These are phyloP conservation scores for Monilinia vaccinii-corymbosi DNA, from an alignment of 2,329 filamentous ascomycete genomes.

Conservation along the genomic window DNA sequence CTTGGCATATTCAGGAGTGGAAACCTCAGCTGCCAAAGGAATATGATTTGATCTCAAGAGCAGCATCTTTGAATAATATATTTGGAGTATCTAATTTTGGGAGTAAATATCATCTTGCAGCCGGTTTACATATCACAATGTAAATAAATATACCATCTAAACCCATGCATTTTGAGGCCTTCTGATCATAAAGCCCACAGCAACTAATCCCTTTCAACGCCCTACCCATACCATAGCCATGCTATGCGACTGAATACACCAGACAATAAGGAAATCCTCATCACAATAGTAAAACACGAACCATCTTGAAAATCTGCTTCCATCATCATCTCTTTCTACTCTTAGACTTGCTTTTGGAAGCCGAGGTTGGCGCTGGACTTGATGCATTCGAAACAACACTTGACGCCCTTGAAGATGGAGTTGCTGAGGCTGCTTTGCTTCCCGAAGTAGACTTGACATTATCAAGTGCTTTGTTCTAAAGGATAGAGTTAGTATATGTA, in stretches of 20 bases:
- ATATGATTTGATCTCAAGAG: neutral
- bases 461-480: constrained; percentile 86
- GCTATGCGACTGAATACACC: neutral
- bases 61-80: neutral
- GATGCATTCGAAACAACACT: constrained; percentile 75
- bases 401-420: constrained; percentile 68
- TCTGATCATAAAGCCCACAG: neutral
- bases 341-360: constrained; percentile 37
- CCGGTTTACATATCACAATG: neutral
- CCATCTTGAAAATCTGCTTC: neutral
- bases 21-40: neutral
- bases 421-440: constrained; percentile 66
- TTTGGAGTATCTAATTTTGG: neutral
- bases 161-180: neutral
- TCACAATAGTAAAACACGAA: constrained; percentile 5
- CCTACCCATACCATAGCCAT: constrained; percentile 6
- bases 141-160: constrained; percentile 1
- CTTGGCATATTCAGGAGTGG: neutral
- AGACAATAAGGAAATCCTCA: neutral
- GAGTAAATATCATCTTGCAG: neutral
- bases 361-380: constrained; percentile 32
- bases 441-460: constrained; percentile 64
- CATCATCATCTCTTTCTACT: constrained; percentile 41
- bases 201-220: neutral
- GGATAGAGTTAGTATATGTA: constrained; percentile 9